A percentile compares a stretch with the other conserved stretches of the same genome.
phyloP scores from a whole-genome alignment of 495 filamentous ascomycete species.

The Hypoxylon intermedium region DNA sequence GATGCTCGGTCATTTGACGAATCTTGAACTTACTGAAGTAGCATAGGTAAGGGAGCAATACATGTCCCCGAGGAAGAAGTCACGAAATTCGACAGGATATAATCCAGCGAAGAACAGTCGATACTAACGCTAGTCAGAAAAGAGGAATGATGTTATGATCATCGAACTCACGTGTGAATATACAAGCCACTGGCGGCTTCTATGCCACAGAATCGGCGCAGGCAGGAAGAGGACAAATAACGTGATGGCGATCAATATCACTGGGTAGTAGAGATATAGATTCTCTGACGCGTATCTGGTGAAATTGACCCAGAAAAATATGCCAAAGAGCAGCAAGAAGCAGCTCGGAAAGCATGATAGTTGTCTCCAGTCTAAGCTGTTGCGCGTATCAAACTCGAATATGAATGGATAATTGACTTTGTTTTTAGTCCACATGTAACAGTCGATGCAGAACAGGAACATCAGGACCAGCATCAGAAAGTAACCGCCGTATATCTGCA shows the following conservation, averaged over 20 bases:
- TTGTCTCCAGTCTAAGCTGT: conserved; percentile 88
- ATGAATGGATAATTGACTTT: conserved; percentile 97
- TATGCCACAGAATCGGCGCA: conserved; percentile 73
- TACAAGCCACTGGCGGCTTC: conserved; percentile 79
- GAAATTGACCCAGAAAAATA: conserved; percentile 90
- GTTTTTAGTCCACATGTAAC: conserved; percentile 77
- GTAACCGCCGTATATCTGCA: conserved; percentile 87
- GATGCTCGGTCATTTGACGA: background rate
- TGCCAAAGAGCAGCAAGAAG: conserved; percentile 77
- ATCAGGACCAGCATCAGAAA: conserved; percentile 78
- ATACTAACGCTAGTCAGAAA: conserved; percentile 62
- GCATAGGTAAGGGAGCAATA: conserved; percentile 93
- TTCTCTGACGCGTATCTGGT: conserved; percentile 64
- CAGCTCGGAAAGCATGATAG: conserved; percentile 82
- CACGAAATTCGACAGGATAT: conserved; percentile 93
- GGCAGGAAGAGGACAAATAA: conserved; percentile 76
- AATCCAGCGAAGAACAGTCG: conserved; percentile 83
- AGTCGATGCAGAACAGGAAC: conserved; percentile 77
- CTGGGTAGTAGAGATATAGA: conserved; percentile 87
- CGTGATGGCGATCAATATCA: conserved; percentile 75
- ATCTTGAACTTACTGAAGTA: conserved; percentile 70
- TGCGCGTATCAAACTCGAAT: conserved; percentile 90
- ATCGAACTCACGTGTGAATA: conserved; percentile 74
- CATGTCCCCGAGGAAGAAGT: conserved; percentile 98
- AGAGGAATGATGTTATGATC: background rate